Conservation (phyloP, 306 rosid species). For the Corylus heterophylla region DNA sequence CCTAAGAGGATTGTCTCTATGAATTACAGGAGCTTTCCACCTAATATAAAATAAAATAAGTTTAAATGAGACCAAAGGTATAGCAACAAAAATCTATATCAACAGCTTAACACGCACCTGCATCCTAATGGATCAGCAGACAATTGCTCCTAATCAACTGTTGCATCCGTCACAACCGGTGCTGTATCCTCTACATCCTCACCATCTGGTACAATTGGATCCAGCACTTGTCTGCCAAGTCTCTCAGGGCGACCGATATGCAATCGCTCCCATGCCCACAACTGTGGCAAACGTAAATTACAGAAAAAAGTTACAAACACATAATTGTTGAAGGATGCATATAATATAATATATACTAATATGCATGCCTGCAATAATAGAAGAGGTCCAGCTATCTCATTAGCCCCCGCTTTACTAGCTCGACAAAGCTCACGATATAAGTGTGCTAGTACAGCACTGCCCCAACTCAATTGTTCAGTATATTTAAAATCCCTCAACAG, state of each 20-base stretch:
- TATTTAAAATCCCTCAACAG: slow-evolving; percentile 21
- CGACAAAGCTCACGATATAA: slow-evolving; percentile 31
- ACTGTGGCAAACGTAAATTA: not conserved
- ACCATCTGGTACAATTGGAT: not conserved
- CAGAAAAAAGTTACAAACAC: not conserved
- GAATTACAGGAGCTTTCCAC: slow-evolving; percentile 30
- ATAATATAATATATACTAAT: not conserved
- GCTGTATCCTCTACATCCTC: not conserved
- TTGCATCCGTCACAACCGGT: not conserved
- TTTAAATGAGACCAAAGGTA: not conserved
- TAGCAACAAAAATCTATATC: not conserved
- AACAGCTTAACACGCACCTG: slow-evolving; percentile 2
- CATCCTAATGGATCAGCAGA: slow-evolving; percentile 30
- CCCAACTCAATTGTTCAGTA: slow-evolving; percentile 24
- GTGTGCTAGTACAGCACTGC: slow-evolving; percentile 29
- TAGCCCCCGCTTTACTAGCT: slow-evolving; percentile 15
- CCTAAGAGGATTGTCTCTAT: slow-evolving; percentile 33
- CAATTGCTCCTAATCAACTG: slow-evolving; percentile 5
- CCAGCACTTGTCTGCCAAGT: slow-evolving; percentile 5
- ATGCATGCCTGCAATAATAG: slow-evolving; percentile 26
- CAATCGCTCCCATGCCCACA: slow-evolving; percentile 35
- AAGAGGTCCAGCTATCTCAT: slow-evolving; percentile 31
- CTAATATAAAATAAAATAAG: slow-evolving; percentile 10
- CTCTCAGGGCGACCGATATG: slow-evolving; percentile 23
- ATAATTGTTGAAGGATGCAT: not conserved